Conservation (phyloP, 106 monocot genomes). For the Dendrobium chrysotoxum region DNA sequence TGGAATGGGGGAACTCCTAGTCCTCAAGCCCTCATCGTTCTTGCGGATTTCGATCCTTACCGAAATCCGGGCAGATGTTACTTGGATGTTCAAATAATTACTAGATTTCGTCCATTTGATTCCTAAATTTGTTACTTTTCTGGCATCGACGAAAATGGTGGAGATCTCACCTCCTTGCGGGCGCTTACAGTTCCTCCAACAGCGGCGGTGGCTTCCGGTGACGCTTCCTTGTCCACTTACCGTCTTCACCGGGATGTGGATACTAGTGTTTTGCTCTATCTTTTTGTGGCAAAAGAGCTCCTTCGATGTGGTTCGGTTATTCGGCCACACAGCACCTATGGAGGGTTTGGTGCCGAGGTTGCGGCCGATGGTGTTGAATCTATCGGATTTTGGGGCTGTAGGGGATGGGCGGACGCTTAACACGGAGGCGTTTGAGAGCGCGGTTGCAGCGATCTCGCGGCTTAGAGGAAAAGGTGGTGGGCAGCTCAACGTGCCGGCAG, state of each 20-base stretch:
- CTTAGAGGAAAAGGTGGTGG: slow-evolving; percentile 41
- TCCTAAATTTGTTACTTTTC: background rate
- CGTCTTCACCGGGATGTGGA: slow-evolving; percentile 34
- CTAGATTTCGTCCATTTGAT: background rate
- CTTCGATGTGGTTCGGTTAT: slow-evolving; percentile 16
- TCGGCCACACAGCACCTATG: background rate
- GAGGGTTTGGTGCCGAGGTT: slow-evolving; percentile 14
- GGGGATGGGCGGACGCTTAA: slow-evolving; percentile 39
- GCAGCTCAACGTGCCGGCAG: slow-evolving; percentile 55
- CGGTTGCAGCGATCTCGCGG: slow-evolving; percentile 37
- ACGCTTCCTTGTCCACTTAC: slow-evolving; percentile 5
- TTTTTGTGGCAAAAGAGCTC: slow-evolving; percentile 45
- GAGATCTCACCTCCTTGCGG: slow-evolving; percentile 17
- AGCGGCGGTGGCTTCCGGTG: slow-evolving; percentile 25
- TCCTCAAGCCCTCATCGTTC: background rate
- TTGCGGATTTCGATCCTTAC: background rate
- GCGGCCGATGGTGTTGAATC: slow-evolving; percentile 25
- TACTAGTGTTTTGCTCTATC: slow-evolving; percentile 28
- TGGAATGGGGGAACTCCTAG: background rate
- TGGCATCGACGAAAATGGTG: slow-evolving; percentile 2
- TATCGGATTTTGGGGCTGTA: slow-evolving; percentile 38
- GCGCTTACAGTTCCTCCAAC: slow-evolving; percentile 17
- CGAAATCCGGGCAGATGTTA: background rate
- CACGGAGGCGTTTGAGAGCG: slow-evolving; percentile 52
- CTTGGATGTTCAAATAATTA: background rate